Base-by-base conservation (phyloP, 2,329 filamentous ascomycete species). In the Ambrosiella cleistominuta region DNA sequence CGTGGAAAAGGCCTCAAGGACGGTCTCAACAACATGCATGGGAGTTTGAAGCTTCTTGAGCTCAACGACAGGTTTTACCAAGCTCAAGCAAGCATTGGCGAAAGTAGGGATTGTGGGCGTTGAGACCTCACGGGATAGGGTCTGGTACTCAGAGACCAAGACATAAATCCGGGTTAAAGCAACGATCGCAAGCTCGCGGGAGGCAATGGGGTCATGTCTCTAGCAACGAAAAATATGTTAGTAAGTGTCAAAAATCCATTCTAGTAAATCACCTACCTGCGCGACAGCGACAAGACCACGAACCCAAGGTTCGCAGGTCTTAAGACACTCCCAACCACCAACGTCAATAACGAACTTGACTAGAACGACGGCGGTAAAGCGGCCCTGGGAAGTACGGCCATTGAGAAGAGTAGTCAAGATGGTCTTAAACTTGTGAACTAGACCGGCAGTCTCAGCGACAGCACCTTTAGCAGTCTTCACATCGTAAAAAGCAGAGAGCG, bases 111-210 rank as follows among this genome's bases (percentile, higher is more conserved):
- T 72, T 2, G 81, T 86, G 2, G 88, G 88, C 0, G 89, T 95
- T 0, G 86, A 90, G 61, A 96, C 87, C 67, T 96, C 90, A 64
- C 91, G 79, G 50, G 91, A 76, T 57, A 96, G 74, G 7, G 88
- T 93, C 61, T 85, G 87, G 66, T 89, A 89, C 42, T 84, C 81
- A 66, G 89, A 86, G 45, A 90, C 85, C 40, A 93, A 78, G 63
- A 82, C 77, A 71, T 93, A 96, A 64, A 96, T 89, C 65, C 86
- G 83, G 17, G 86, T 86, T 61, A 96, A 72, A 12, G 86, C 81
- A 61, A 93, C 78, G 54, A 95, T 74, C 63, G 80, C 81, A 60
- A 96, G 70, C 67, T 85, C 85, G 67, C 93, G 94, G 39, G 82
- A 82, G 3, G 83, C 79, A 6, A 78, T 68, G 2, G 87, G 81